phyloP scores from a whole-genome alignment of 257 asterid genomes.

The Solanum sejunctum region DNA sequence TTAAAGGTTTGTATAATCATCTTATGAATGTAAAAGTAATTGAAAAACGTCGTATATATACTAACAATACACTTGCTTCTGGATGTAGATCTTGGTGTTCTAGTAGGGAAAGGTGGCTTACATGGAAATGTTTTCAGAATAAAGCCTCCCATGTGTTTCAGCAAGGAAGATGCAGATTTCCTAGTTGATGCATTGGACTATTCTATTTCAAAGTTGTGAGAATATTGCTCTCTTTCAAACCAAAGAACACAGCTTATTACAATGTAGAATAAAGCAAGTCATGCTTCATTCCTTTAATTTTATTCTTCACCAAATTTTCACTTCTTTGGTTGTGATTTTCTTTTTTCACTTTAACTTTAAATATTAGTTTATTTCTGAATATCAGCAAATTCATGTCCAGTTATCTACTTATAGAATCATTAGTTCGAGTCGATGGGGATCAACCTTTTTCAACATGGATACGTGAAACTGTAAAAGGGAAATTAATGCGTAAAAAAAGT shows the following conservation, averaged over 20 bases:
- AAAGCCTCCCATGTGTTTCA: conserved; percentile 96
- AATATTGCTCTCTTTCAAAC: background rate
- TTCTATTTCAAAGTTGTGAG: conserved; percentile 63
- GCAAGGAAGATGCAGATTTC: conserved; percentile 89
- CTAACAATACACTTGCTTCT: background rate
- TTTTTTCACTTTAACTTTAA: background rate
- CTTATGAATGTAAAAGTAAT: background rate
- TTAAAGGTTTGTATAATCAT: conserved; percentile 56
- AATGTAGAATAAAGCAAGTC: background rate
- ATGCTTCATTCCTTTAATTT: background rate
- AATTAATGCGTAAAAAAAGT: no score
- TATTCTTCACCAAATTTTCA: background rate
- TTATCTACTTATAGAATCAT: background rate
- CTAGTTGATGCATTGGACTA: conserved; percentile 83
- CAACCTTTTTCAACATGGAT: no score
- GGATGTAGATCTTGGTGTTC: conserved; percentile 64
- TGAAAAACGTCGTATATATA: background rate
- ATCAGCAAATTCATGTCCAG: background rate
- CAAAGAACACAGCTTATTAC: background rate
- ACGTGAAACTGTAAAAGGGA: no score
- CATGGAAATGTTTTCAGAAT: conserved; percentile 93
- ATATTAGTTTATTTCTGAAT: background rate
- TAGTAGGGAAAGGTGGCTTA: conserved; percentile 95
- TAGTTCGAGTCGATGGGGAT: background rate
- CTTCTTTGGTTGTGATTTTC: background rate